Percentiles rank a stretch among this genome's conserved stretches.
Conservation (phyloP, 148 eudicot species). For the Persicaria tinctoria region DNA sequence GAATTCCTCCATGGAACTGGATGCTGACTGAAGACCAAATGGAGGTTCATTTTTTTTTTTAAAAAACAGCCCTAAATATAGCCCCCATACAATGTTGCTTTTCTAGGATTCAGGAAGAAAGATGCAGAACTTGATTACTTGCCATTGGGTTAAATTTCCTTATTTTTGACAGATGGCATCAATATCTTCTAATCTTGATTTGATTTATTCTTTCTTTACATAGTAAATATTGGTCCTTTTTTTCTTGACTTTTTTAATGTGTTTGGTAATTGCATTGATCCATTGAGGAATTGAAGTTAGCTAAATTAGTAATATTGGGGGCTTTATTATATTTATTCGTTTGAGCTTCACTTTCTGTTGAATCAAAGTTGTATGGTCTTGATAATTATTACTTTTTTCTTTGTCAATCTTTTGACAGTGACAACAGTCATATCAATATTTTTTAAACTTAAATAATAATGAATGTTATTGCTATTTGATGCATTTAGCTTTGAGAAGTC, state of each 20-base stretch:
- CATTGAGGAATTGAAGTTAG: neutral
- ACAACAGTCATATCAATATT: neutral
- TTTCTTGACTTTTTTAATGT: neutral
- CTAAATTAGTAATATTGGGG: neutral
- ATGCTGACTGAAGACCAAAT: neutral
- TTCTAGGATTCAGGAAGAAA: neutral
- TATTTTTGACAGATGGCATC: neutral
- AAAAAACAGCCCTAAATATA: no score
- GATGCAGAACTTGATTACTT: neutral
- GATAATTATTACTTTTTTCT: neutral
- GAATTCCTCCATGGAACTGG: neutral
- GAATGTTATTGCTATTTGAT: constrained; percentile 9
- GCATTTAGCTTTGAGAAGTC: constrained; percentile 72
- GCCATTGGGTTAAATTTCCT: neutral
- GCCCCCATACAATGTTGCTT: neutral
- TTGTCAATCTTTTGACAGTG: no score
- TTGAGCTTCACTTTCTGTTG: neutral
- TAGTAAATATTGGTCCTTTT: neutral
- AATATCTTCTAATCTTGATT: neutral
- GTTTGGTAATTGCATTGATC: neutral
- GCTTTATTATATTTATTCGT: neutral
- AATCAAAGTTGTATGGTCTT: neutral
- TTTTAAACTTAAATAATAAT: neutral
- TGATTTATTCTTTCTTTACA: neutral
- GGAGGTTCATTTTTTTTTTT: neutral